Evolutionary conservation across 2,329 filamentous ascomycete genomes (phyloP).

Genomic region (Colletotrichum phormii): DNA sequence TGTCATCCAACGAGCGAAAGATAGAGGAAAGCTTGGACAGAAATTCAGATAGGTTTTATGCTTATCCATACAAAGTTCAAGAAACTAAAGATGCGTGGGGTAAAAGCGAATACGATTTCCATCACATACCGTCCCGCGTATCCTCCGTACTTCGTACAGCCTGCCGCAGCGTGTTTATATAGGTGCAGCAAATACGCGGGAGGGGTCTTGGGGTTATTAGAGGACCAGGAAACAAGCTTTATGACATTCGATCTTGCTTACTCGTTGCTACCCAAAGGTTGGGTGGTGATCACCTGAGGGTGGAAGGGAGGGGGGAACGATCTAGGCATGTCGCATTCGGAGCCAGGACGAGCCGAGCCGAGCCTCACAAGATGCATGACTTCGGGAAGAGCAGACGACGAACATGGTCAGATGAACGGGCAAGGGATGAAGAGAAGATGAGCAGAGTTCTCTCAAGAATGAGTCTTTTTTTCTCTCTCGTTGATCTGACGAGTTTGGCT

Average conservation of each 20-base stretch:
- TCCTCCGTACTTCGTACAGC: too few species aligned
- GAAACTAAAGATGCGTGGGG: not conserved
- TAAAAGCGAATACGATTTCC: too few species aligned
- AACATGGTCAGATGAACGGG: conserved; percentile 18
- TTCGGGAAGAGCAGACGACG: not conserved
- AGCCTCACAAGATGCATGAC: not conserved
- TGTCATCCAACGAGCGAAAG: not conserved
- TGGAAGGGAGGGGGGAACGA: too few species aligned
- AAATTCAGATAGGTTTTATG: not conserved
- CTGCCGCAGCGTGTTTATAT: too few species aligned
- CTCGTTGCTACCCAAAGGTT: too few species aligned
- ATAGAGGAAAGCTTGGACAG: not conserved
- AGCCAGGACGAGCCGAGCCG: conserved; percentile 9
- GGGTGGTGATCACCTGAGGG: not conserved
- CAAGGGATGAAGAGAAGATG: conserved; percentile 1
- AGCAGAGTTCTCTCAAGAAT: conserved; percentile 14
- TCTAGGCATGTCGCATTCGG: not conserved
- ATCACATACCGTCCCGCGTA: too few species aligned
- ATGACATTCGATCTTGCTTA: too few species aligned
- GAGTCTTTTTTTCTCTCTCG: not conserved
- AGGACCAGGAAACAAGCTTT: too few species aligned
- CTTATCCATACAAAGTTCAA: not conserved
- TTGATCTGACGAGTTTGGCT: not conserved
- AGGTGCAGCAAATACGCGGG: too few species aligned
- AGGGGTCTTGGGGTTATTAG: too few species aligned